Evolutionary conservation across 1,139 yeast genomes (phyloP).

Genomic region (Pichiaceae sp.): DNA sequence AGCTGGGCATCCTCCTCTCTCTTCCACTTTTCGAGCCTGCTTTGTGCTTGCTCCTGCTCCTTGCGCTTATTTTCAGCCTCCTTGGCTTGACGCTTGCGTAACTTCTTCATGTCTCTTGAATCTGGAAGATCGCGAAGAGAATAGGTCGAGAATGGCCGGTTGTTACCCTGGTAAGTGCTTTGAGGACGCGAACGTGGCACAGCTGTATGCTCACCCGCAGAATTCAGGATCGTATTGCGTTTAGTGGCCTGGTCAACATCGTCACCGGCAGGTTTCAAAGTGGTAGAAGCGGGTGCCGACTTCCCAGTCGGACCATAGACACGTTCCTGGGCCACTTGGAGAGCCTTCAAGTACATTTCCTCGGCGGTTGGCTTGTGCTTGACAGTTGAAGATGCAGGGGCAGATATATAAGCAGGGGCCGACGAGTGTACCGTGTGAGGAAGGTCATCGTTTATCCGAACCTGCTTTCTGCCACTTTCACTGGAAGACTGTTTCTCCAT

Average conservation of each 20-base stretch:
- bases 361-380: slow-evolving; percentile 16
- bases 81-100: slow-evolving; percentile 3
- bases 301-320: slow-evolving; percentile 20
- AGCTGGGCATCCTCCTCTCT: slow-evolving; percentile 3
- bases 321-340: slow-evolving; percentile 21
- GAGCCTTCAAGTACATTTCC: slow-evolving; percentile 23
- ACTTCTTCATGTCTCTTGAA: slow-evolving; percentile 7
- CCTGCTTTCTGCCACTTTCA: too few species aligned
- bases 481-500: neutral
- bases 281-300: neutral
- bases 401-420: neutral
- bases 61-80: slow-evolving; percentile 4
- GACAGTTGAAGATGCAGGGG: neutral
- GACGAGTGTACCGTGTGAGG: too few species aligned
- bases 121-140: slow-evolving; percentile 10
- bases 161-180: slow-evolving; percentile 2
- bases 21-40: slow-evolving; percentile 6
- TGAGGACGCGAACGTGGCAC: slow-evolving; percentile 8
- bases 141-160: slow-evolving; percentile 9
- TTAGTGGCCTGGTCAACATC: slow-evolving; percentile 17
- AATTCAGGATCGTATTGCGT: slow-evolving; percentile 17
- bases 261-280: neutral
- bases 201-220: slow-evolving; percentile 8
- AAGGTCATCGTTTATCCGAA: too few species aligned
- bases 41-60: slow-evolving; percentile 2